Base-by-base conservation (phyloP, 1,139 yeast species). In the Suhomyces bokatorum region DNA sequence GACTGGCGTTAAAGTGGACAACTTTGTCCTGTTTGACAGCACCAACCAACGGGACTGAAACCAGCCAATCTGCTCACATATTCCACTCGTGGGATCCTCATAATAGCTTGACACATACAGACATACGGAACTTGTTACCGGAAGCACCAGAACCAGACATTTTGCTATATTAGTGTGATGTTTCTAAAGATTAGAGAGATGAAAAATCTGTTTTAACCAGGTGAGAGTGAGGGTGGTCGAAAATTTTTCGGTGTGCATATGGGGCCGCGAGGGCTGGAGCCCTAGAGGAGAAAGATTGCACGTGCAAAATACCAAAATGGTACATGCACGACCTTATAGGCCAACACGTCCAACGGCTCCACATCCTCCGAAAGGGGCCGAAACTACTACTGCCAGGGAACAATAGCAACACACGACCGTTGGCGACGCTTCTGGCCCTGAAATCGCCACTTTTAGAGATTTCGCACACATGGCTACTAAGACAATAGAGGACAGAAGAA, bases 51-150 rank as follows among this genome's bases (percentile, higher is more conserved):
- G 24, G 16, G 27, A 11, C 35, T 11, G 13, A 14, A 32, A 6
- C 36, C 29, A 24, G 17, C 29, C n/a, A 24, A 34, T n/a, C 27
- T 26, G 9, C 17, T 20, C 27, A 32, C n/a, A 20, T 14, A n/a
- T 24, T 24, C 24, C 36, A 13, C 15, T 38, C 30, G 26, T 10
- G 11, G 14, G 13, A 22, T 34, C 16, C 36, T 38, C 12, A n/a
- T 24, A 32, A n/a, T 32, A 30, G 24, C 31, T 35, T 35, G 45
- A 85, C 96, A 77, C 87, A 87, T 95, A 45, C 48, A 78, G 97
- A 89, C 91, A 91, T 88, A 83, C 97, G 90, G 88, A 87, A 93
- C 83, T 93, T 93, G 87, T 91, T 93, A 83, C 99, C 99, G 80
- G 96, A 89, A 83, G 97, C 95, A 83, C 95, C 95, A 75, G 85